Conservation (phyloP, 768 basidiomycete genomes). For the Kwoniella sp. region DNA sequence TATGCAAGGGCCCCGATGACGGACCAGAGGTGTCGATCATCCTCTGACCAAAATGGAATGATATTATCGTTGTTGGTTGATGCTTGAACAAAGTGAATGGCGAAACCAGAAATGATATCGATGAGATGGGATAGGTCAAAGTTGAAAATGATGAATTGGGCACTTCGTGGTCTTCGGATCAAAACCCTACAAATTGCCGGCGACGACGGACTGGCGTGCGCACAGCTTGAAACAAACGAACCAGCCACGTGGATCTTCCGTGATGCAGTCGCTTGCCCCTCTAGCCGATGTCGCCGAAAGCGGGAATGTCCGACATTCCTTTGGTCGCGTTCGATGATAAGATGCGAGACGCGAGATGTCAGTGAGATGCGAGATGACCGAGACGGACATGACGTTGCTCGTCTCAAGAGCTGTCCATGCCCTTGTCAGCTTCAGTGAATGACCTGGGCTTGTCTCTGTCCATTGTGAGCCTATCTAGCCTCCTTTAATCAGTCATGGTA, state of each 20-base stretch:
- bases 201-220: too few relatives aligned
- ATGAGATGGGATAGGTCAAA: background rate
- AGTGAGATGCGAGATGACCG: background rate
- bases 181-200: conserved; percentile 1
- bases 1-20: background rate
- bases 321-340: background rate
- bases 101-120: background rate
- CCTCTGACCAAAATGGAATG: background rate
- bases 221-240: too few relatives aligned
- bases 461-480: background rate
- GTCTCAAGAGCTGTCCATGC: background rate
- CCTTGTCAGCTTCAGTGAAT: background rate
- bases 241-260: background rate
- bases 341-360: background rate
- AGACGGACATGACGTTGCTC: background rate
- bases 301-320: background rate
- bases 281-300: background rate
- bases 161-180: background rate
- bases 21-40: background rate
- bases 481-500: too few relatives aligned
- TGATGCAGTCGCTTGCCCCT: too few relatives aligned
- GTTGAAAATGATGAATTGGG: background rate
- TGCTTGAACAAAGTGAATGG: background rate
- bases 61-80: too few relatives aligned
- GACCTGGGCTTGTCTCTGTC: background rate